These are phyloP conservation scores for Pichia sporocuriosa DNA, from an alignment of 805 yeast genomes.

Conservation along the genomic window DNA sequence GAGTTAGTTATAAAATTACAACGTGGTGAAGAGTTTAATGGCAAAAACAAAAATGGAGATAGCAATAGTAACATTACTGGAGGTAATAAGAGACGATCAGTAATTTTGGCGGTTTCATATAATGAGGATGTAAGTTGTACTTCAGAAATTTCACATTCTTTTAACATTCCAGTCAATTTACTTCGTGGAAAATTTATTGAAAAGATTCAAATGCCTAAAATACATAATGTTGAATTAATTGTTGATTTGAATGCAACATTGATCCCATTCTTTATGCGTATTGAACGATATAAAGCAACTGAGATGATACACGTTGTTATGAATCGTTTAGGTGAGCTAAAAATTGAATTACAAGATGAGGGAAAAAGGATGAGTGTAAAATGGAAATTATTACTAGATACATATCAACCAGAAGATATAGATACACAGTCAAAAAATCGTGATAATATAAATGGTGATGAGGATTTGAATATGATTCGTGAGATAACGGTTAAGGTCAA, in stretches of 20 bases:
- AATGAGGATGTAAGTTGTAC: constrained; percentile 37
- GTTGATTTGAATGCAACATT: constrained; percentile 48
- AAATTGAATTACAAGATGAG: constrained; percentile 49
- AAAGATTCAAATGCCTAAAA: constrained; percentile 55
- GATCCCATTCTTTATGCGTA: constrained; percentile 46
- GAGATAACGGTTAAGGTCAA: constrained; percentile 45
- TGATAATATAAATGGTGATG: background rate
- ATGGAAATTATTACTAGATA: constrained; percentile 43
- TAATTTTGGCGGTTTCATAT: constrained; percentile 50
- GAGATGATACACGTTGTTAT: constrained; percentile 47
- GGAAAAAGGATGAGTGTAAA: constrained; percentile 47
- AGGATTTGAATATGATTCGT: constrained; percentile 15
- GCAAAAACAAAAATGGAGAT: too few relatives aligned
- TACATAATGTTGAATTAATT: constrained; percentile 47
- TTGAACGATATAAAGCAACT: constrained; percentile 56
- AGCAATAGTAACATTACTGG: constrained; percentile 26
- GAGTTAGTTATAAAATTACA: constrained; percentile 46
- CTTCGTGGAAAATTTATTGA: constrained; percentile 49
- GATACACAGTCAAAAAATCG: constrained; percentile 7
- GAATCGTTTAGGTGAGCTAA: constrained; percentile 42
- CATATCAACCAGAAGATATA: constrained; percentile 19
- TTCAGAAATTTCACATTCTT: constrained; percentile 53
- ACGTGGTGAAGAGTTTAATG: constrained; percentile 4
- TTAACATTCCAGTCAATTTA: constrained; percentile 64
- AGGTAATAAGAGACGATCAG: constrained; percentile 28